A percentile compares a stretch with the other conserved stretches of the same genome.
Conservation (phyloP, 768 basidiomycete species). For the Xerocomus brunneocitrinus region DNA sequence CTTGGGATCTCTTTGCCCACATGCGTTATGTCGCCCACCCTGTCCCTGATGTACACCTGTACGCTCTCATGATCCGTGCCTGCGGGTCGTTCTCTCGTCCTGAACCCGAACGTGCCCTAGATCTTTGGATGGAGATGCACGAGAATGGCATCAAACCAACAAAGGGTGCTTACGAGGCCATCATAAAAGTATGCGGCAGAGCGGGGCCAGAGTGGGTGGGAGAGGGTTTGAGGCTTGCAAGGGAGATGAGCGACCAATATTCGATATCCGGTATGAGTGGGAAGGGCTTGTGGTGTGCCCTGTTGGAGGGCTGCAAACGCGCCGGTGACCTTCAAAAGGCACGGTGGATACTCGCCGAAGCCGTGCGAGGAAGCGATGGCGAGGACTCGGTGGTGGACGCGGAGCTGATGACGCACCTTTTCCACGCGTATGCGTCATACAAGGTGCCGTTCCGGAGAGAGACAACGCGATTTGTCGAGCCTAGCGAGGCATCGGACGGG, state of each 20-base stretch:
- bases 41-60: constrained; percentile 64
- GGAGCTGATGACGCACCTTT: constrained; percentile 74
- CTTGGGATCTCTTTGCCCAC: constrained; percentile 93
- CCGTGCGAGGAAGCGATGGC: constrained; percentile 31
- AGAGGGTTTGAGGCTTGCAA: constrained; percentile 79
- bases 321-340: constrained; percentile 77
- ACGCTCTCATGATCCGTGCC: constrained; percentile 82
- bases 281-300: constrained; percentile 65
- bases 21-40: constrained; percentile 96
- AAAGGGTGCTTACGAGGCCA: constrained; percentile 68
- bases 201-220: constrained; percentile 65
- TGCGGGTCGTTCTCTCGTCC: constrained; percentile 62
- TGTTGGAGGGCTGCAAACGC: constrained; percentile 89
- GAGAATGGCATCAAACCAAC: constrained; percentile 64
- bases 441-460: constrained; percentile 60
- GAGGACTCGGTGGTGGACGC: constrained; percentile 47
- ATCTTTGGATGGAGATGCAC: constrained; percentile 93
- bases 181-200: constrained; percentile 76
- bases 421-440: constrained; percentile 85
- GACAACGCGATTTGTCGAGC: constrained; percentile 41
- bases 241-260: constrained; percentile 81
- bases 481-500: neutral
- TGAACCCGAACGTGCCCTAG: constrained; percentile 87
- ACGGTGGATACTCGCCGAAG: constrained; percentile 89
- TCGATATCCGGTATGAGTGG: constrained; percentile 33